Percentiles rank a stretch among this genome's conserved stretches.
phyloP scores from a whole-genome alignment of 2,329 filamentous ascomycete species.

The Cyclaneusma minus region DNA sequence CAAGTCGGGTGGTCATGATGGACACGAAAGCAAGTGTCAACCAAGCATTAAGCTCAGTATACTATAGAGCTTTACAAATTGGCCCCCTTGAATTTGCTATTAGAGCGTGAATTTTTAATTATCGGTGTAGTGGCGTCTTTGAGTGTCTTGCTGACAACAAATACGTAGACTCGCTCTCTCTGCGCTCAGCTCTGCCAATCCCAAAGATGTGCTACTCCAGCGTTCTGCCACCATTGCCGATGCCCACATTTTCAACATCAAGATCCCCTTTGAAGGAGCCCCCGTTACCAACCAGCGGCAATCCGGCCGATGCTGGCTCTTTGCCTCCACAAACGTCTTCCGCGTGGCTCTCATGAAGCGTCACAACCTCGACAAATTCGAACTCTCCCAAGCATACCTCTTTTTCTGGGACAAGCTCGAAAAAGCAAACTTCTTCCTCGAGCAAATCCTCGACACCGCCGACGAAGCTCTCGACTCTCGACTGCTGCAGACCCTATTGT shows the following conservation, averaged over 20 bases:
- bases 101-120: too few species aligned
- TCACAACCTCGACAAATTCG: conserved; percentile 62
- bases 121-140: too few species aligned
- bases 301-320: conserved; percentile 81
- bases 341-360: conserved; percentile 77
- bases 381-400: conserved; percentile 76
- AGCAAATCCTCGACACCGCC: conserved; percentile 64
- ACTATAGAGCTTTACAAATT: too few species aligned
- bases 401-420: conserved; percentile 94
- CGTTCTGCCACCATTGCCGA: conserved; percentile 48
- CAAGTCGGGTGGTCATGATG: too few species aligned
- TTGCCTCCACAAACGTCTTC: conserved; percentile 83
- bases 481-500: conserved; percentile 54
- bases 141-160: conserved; percentile 2
- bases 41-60: too few species aligned
- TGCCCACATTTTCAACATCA: conserved; percentile 69
- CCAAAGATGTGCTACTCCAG: conserved; percentile 49
- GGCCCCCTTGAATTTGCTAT: too few species aligned
- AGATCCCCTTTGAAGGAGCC: conserved; percentile 65
- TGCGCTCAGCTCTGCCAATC: conserved; percentile 53
- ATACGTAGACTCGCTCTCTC: conserved; percentile 52
- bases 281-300: conserved; percentile 75
- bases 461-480: conserved; percentile 55
- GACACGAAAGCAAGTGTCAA: too few species aligned
- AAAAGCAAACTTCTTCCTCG: conserved; percentile 80